These are phyloP conservation scores for Arthrinium puccinioides DNA, from an alignment of 2,329 filamentous ascomycete genomes.

Conservation along the genomic window DNA sequence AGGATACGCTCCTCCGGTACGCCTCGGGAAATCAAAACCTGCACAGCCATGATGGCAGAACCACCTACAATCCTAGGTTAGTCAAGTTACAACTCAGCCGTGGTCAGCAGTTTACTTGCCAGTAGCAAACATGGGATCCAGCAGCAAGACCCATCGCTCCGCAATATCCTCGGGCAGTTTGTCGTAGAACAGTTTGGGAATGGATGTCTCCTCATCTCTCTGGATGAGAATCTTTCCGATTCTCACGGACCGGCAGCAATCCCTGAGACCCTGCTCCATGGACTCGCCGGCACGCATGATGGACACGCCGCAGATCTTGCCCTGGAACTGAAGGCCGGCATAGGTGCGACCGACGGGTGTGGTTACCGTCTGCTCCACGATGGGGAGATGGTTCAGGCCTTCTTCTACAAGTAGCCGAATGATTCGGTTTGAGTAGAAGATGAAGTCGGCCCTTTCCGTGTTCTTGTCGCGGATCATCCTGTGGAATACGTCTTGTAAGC, in stretches of 20 bases:
- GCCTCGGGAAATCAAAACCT: constrained; percentile 81
- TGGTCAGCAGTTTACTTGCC: constrained; percentile 42
- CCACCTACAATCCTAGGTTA: constrained; percentile 52
- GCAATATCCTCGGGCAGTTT: constrained; percentile 94
- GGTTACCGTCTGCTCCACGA: constrained; percentile 79
- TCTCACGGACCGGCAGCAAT: constrained; percentile 94
- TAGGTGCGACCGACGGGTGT: constrained; percentile 88
- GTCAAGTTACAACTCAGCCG: background rate
- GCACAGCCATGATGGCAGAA: constrained; percentile 93
- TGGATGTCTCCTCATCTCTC: constrained; percentile 86
- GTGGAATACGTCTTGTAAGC: constrained; percentile 5
- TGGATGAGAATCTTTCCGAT: constrained; percentile 99
- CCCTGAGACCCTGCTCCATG: constrained; percentile 94
- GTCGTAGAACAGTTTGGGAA: constrained; percentile 93
- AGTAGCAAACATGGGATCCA: constrained; percentile 99
- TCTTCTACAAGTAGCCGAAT: constrained; percentile 95
- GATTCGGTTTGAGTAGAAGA: constrained; percentile 98
- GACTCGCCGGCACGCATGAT: constrained; percentile 98
- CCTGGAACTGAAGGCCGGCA: constrained; percentile 87
- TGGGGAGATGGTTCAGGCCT: constrained; percentile 91
- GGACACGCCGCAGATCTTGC: constrained; percentile 96
- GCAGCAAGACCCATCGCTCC: constrained; percentile 82
- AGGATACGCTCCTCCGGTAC: constrained; percentile 93
- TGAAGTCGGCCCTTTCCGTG: constrained; percentile 91
- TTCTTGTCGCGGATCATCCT: constrained; percentile 94